Conservation (phyloP, 2,329 filamentous ascomycete genomes). For the Elsinoe ampelina region DNA sequence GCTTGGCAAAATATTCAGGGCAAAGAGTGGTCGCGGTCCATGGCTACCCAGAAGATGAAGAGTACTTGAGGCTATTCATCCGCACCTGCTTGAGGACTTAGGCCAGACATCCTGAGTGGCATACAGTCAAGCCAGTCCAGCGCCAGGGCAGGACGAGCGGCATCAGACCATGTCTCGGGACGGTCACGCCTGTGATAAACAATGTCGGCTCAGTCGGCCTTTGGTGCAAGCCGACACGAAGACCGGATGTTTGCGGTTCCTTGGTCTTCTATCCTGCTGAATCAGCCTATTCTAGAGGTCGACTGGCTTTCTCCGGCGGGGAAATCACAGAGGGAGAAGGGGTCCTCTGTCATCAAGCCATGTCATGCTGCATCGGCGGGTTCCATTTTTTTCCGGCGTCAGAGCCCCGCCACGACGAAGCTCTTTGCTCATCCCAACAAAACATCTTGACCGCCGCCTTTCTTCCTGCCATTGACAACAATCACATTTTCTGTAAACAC, state of each 20-base stretch:
- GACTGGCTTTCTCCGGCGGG: not conserved
- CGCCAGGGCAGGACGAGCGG: too few species aligned
- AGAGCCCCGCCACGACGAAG: conserved; percentile 7
- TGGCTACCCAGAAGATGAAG: too few species aligned
- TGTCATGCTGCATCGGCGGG: not conserved
- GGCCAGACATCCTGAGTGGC: too few species aligned
- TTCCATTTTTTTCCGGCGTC: conserved; percentile 1
- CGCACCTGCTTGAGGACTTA: too few species aligned
- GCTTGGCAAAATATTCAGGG: too few species aligned
- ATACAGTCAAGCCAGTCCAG: too few species aligned
- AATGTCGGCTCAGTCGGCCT: not conserved
- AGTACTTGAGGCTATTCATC: too few species aligned
- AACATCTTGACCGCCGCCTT: conserved; percentile 5
- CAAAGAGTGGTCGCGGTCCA: too few species aligned
- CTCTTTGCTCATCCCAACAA: conserved; percentile 13
- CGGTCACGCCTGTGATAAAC: too few species aligned
- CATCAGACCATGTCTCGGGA: too few species aligned
- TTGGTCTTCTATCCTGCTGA: not conserved
- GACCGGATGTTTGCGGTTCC: not conserved
- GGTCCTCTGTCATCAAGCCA: too few species aligned
- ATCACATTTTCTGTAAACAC: not conserved
- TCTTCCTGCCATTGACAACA: not conserved
- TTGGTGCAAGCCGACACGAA: not conserved
- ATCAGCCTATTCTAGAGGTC: not conserved
- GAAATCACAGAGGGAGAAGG: not conserved